Conservation (phyloP, 140 eudicot species). For the Cichorium intybus region DNA sequence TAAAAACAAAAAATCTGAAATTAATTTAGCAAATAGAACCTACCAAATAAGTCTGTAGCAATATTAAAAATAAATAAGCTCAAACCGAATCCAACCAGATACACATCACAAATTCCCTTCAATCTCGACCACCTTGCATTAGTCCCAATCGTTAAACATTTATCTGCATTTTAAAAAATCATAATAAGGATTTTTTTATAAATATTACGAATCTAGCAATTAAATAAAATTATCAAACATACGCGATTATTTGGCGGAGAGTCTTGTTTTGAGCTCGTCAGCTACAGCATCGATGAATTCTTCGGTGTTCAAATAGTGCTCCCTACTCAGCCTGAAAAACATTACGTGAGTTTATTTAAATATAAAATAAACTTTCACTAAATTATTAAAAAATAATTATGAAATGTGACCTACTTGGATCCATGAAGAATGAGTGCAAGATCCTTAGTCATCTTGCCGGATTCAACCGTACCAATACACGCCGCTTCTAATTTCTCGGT, state of each 20-base stretch:
- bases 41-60: background rate
- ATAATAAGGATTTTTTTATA: background rate
- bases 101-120: background rate
- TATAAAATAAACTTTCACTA: background rate
- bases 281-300: conserved; percentile 75
- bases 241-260: conserved; percentile 33
- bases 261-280: conserved; percentile 55
- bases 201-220: background rate
- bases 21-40: background rate
- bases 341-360: background rate
- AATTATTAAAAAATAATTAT: background rate
- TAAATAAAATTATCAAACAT: background rate
- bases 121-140: background rate
- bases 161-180: background rate
- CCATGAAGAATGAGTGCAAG: conserved; percentile 92
- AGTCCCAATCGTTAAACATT: background rate
- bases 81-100: background rate
- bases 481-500: conserved; percentile 88
- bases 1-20: background rate
- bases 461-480: conserved; percentile 74
- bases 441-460: conserved; percentile 97
- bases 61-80: background rate
- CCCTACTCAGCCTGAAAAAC: conserved; percentile 38
- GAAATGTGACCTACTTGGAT: conserved; percentile 56
- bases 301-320: conserved; percentile 63